Percentiles rank a stretch among this genome's conserved stretches.
phyloP scores from a whole-genome alignment of 441 rosid genomes.

The Arabidopsis hybrid region DNA sequence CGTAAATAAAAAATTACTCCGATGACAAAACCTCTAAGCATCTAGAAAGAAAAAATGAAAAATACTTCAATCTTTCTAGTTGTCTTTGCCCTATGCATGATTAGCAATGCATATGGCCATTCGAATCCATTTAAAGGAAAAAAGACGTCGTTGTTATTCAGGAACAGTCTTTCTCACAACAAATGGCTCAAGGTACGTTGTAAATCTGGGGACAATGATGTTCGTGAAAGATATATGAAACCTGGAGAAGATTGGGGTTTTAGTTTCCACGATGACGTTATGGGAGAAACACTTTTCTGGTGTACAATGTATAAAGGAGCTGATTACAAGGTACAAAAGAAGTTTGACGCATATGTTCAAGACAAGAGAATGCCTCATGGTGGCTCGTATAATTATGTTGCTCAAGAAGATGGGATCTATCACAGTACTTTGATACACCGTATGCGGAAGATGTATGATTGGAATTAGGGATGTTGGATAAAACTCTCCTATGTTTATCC shows the following conservation, averaged over 20 bases:
- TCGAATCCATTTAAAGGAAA: conserved; percentile 1
- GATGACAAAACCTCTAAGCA: not conserved
- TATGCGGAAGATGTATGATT: not conserved
- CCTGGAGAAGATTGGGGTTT: not conserved
- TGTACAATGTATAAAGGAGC: conserved; percentile 29
- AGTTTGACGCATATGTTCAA: conserved; percentile 23
- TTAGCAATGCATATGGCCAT: conserved; percentile 18
- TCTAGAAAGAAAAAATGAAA: conserved; percentile 27
- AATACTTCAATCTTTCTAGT: conserved; percentile 22
- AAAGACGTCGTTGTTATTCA: not conserved
- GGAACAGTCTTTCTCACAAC: conserved; percentile 16
- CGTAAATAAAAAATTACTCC: not conserved
- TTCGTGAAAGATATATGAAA: not conserved
- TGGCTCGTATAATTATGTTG: conserved; percentile 1
- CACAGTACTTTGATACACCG: not conserved
- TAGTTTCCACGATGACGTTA: not conserved
- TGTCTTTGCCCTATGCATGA: conserved; percentile 32
- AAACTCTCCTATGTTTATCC: not conserved
- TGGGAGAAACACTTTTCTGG: conserved; percentile 15
- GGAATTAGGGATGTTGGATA: not conserved
- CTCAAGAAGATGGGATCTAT: conserved; percentile 34
- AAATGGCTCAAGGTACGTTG: conserved; percentile 41
- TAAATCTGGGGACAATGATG: conserved; percentile 1
- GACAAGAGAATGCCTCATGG: conserved; percentile 1
- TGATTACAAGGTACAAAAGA: conserved; percentile 2